phyloP scores from a whole-genome alignment of 164 flowering plant species.

The Taxillus chinensis region DNA sequence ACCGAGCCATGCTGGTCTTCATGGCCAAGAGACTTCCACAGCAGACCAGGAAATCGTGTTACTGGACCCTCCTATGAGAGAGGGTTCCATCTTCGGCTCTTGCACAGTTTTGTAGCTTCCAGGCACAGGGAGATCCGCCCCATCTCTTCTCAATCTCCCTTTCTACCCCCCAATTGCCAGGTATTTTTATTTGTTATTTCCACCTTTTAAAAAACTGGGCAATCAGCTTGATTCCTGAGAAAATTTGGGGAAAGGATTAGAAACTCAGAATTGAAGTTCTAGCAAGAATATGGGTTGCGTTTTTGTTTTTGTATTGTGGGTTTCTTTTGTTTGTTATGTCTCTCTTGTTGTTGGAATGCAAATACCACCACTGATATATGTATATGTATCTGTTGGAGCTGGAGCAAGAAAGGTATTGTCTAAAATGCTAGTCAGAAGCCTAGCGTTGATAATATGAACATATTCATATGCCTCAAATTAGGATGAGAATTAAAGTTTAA shows the following conservation, averaged over 20 bases:
- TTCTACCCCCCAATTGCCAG: slow-evolving; percentile 4
- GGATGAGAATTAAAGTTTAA: too few species aligned
- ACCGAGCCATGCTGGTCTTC: neutral
- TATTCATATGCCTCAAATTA: too few species aligned
- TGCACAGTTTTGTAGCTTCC: neutral
- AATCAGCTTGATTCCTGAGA: neutral
- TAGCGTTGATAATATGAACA: too few species aligned
- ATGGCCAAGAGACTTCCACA: neutral
- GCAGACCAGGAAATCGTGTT: slow-evolving; percentile 3
- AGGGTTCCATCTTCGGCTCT: slow-evolving; percentile 1
- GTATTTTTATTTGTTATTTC: neutral
- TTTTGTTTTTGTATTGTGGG: too few species aligned
- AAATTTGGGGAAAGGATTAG: neutral
- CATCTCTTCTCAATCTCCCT: neutral
- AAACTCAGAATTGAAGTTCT: too few species aligned
- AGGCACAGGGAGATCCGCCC: slow-evolving; percentile 6
- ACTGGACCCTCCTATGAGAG: neutral
- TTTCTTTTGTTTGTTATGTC: too few species aligned
- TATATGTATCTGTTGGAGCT: neutral
- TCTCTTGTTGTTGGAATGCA: too few species aligned
- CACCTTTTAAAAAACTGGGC: too few species aligned
- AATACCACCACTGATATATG: too few species aligned
- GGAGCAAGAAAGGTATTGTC: too few species aligned
- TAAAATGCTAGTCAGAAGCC: too few species aligned
- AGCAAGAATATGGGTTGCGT: too few species aligned